phyloP scores from a whole-genome alignment of 2,329 filamentous ascomycete genomes.

The Paraphoma sp. region DNA sequence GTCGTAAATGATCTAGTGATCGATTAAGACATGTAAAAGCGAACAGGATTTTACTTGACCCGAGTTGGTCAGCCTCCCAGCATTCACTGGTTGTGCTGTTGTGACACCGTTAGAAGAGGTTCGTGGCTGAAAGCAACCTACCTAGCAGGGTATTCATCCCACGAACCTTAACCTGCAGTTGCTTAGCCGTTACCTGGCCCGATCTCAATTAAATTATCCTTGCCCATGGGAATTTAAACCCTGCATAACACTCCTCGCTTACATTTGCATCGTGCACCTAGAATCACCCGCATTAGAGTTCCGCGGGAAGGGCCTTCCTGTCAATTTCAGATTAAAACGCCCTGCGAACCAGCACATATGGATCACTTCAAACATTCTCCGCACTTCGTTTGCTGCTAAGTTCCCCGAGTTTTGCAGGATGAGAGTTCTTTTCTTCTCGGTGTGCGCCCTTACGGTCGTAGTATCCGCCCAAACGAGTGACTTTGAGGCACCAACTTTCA shows the following conservation, averaged over 20 bases:
- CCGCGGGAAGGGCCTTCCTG: neutral
- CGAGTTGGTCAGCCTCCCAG: no score
- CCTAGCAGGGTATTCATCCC: no score
- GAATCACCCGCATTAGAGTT: neutral
- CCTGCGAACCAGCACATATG: neutral
- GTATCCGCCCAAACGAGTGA: slow-evolving; percentile 13
- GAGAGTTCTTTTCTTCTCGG: slow-evolving; percentile 13
- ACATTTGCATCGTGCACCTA: neutral
- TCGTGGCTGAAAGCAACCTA: no score
- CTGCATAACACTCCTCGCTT: neutral
- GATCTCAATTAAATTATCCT: neutral
- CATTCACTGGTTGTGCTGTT: no score
- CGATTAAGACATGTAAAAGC: no score
- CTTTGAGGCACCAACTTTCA: slow-evolving; percentile 27
- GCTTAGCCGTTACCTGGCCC: neutral
- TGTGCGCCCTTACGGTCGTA: slow-evolving; percentile 11
- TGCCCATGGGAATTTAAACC: neutral
- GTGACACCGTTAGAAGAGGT: no score
- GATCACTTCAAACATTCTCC: neutral
- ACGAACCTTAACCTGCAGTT: no score
- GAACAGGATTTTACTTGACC: no score
- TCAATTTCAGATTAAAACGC: neutral
- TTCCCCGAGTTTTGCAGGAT: slow-evolving; percentile 1
- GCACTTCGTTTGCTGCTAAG: neutral
- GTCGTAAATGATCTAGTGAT: no score